Evolutionary conservation across 2,329 filamentous ascomycete genomes (phyloP), one percentile per base, ranked within the genome.

Genomic region (Fusarium caatingaense): DNA sequence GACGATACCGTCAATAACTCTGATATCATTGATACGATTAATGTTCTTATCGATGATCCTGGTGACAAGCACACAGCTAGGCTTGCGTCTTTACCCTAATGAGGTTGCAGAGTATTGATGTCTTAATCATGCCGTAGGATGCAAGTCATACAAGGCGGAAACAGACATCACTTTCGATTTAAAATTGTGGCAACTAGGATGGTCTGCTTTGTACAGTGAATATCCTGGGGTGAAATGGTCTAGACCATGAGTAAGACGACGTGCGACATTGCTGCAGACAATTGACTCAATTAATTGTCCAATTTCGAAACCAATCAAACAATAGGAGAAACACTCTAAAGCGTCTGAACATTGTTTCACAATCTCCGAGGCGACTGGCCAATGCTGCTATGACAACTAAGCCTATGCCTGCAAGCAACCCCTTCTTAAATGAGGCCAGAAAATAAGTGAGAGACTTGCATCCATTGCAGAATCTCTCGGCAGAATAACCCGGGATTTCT

Each of bases 361-460:
- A 50, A 69, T 67, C 46, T 50, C 30, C 51, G 25, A 42, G 20
- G 23, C 20, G 32, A 56, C 60, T 64, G 21, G 62, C 34, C 51
- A 66, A 60, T 71, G 64, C 68, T 71, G 46, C 50, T 40, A 32
- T 62, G 68, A 53, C 68, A 71, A 56, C 68, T 66, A 64, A 69
- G 30, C 45, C 41, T 45, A 41, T 46, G 23, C 21, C 45, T 57
- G 47, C 48, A 47, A 55, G 16, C 51, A 68, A 49, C 23, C 53
- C 16, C 15, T 51, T 25, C 44, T 58, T 20, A 61, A 63, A 54
- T 55, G 55, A 66, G 54, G 60, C 66, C 60, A 46, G 6, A 23
- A 41, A 49, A 49, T 64, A 25, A 49, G 34, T 49, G 21, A 47
- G 27, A 48, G 41, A 34, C 53, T 37, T 30, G 50, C 64, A 55